A percentile compares a stretch with the other conserved stretches of the same genome.
Evolutionary conservation across 495 filamentous ascomycete species (phyloP).

Genomic region (Daldinia grandis): DNA sequence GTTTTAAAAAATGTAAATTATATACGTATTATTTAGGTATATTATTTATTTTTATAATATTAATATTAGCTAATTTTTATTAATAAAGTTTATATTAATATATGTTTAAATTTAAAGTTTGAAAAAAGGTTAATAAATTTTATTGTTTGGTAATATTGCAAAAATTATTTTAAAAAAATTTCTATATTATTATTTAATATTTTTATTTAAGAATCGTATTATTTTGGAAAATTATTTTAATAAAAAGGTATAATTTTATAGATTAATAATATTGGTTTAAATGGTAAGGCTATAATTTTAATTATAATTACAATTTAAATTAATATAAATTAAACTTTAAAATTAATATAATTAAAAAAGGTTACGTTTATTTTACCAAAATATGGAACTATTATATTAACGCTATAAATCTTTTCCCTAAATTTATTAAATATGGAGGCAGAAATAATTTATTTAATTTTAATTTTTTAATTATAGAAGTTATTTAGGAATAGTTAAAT

Average conservation of each 20-base stretch:
- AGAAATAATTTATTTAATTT: not conserved
- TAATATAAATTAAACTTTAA: no score
- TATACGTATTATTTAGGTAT: not conserved
- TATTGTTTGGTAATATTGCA: not conserved
- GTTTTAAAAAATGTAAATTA: not conserved
- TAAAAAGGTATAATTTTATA: not conserved
- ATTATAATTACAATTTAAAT: no score
- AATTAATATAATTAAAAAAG: not conserved
- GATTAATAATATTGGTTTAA: not conserved
- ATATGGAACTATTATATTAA: not conserved
- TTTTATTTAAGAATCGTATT: not conserved
- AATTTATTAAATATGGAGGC: not conserved
- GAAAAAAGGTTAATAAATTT: not conserved
- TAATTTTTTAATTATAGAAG: not conserved
- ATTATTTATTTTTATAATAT: not conserved
- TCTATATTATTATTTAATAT: not conserved
- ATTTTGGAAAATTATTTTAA: not conserved
- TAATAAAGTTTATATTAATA: slow-evolving; percentile 4
- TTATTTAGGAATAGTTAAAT: not conserved
- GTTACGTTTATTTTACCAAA: not conserved
- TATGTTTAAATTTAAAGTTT: not conserved
- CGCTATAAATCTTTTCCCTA: not conserved
- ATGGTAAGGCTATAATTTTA: not conserved
- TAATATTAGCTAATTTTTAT: not conserved
- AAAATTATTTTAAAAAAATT: not conserved